Evolutionary conservation across 2,329 filamentous ascomycete genomes (phyloP).

Genomic region (Pestalotiopsis sp.): DNA sequence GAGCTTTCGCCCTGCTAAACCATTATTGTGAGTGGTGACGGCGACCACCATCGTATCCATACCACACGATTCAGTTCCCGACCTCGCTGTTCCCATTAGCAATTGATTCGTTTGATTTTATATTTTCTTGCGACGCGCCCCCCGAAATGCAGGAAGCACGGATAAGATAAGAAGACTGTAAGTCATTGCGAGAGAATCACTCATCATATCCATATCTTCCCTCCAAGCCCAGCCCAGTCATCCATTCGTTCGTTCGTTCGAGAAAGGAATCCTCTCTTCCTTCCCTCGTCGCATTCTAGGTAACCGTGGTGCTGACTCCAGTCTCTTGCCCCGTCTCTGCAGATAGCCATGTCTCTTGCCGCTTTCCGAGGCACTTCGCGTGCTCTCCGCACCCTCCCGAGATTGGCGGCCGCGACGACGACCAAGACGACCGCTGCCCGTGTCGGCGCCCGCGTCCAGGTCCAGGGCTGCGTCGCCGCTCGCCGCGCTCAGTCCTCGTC

Average conservation of each 20-base stretch:
- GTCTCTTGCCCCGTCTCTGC: constrained; percentile 2
- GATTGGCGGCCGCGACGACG: constrained; percentile 30
- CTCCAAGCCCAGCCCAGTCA: background rate
- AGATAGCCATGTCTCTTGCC: constrained; percentile 47
- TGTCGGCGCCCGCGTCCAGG: background rate
- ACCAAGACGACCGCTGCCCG: constrained; percentile 15
- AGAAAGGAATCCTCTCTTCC: background rate
- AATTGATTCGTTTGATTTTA: constrained; percentile 9
- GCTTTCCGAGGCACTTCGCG: constrained; percentile 51
- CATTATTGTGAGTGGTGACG: background rate
- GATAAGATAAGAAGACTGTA: constrained; percentile 13
- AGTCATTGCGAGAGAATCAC: background rate
- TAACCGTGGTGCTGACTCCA: constrained; percentile 9
- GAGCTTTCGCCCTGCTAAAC: background rate
- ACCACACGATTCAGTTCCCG: constrained; percentile 3
- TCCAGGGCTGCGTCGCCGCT: constrained; percentile 21
- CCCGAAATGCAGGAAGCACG: constrained; percentile 4
- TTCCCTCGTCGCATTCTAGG: background rate
- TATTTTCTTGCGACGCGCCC: background rate
- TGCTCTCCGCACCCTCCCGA: constrained; percentile 42
- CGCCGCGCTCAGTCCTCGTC: constrained; percentile 47
- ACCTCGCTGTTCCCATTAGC: constrained; percentile 11
- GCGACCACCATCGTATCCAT: constrained; percentile 4
- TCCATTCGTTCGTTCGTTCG: background rate
- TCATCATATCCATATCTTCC: background rate